Evolutionary conservation across 2,329 filamentous ascomycete species (phyloP), one percentile per base, ranked within the genome.

Genomic region (Pleurostoma richardsiae): DNA sequence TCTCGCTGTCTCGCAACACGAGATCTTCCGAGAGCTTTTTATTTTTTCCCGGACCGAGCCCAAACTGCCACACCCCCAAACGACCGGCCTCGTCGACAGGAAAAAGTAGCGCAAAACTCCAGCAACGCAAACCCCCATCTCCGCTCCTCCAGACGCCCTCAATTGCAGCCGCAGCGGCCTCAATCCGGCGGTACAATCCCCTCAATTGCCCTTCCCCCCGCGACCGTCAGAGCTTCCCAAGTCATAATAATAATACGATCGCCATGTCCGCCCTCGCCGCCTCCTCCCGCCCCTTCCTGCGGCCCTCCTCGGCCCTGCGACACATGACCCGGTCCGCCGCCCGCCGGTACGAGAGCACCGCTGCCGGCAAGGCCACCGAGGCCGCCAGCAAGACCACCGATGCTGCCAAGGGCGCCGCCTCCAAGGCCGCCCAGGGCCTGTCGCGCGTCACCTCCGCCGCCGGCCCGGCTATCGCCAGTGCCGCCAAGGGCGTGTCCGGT

Each of bases 361-460:
- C 69, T 53, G 55, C 63, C 49, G 64, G 66, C 49, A 53, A 64
- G 41, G 61, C 67, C 44, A 68, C 70, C 59, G 66, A 71, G 39
- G 59, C 68, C 47, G 65, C 69, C 36, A 59, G 67, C 42, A 68
- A 77, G 60, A 69, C 70, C 42, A 59, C 65, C 19, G 56, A 69
- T 40, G 60, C 68, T 30, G 70, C 72, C 40, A 64, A 71, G 54
- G 68, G 77, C 52, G 69, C 70, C 59, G 61, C 72, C 42, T 62
- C 75, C 59, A 90, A 90, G 78, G 90, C 90, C 49, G 79, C 84
- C 55, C 79, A 95, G 72, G 90, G 90, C 54, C 81, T 96, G 46
- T 89, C 87, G 59, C 83, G 84, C 64, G 91, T 94, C 60, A 77
- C 85, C 54, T 84, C 86, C 59, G 83, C 88, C 45, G 91, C 90